These are phyloP conservation scores for Populus simonii DNA, from an alignment of 345 rosid genomes.

Conservation along the genomic window DNA sequence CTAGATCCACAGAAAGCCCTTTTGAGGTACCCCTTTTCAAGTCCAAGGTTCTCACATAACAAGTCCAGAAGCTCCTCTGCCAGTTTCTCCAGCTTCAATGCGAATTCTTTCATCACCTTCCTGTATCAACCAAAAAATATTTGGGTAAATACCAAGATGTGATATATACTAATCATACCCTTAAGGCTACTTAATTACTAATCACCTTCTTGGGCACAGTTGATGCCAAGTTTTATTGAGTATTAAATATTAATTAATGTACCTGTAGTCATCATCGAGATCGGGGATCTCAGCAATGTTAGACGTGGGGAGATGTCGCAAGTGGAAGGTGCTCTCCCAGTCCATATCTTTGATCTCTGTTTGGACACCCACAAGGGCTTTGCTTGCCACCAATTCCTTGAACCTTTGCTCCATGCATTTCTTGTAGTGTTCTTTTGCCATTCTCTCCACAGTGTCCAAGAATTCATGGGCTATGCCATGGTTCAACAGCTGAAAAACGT, in stretches of 20 bases:
- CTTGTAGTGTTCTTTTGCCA: constrained; percentile 78
- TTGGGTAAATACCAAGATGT: not conserved
- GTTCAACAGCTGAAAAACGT: constrained; percentile 49
- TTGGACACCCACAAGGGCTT: constrained; percentile 53
- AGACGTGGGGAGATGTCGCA: constrained; percentile 71
- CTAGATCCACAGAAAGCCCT: constrained; percentile 59
- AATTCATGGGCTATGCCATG: constrained; percentile 70
- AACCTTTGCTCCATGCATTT: constrained; percentile 87
- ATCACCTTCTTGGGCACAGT: not conserved
- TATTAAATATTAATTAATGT: not conserved
- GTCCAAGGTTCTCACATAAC: constrained; percentile 80
- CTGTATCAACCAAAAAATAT: constrained; percentile 28
- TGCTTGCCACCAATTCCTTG: constrained; percentile 61
- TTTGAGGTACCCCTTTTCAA: constrained; percentile 73
- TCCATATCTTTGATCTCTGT: constrained; percentile 75
- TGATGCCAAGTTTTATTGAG: too few relatives aligned
- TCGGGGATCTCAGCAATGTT: constrained; percentile 68
- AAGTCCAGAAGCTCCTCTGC: constrained; percentile 78
- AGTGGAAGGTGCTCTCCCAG: constrained; percentile 84
- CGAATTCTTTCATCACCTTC: constrained; percentile 72
- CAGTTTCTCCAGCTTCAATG: constrained; percentile 59
- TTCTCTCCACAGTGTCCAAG: constrained; percentile 66
- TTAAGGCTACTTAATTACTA: too few relatives aligned
- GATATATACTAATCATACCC: not conserved
- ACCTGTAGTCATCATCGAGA: constrained; percentile 76